Evolutionary conservation across 495 filamentous ascomycete species (phyloP), one percentile per base, ranked within the genome.

Genomic region (Penicillium macrosclerotiorum): DNA sequence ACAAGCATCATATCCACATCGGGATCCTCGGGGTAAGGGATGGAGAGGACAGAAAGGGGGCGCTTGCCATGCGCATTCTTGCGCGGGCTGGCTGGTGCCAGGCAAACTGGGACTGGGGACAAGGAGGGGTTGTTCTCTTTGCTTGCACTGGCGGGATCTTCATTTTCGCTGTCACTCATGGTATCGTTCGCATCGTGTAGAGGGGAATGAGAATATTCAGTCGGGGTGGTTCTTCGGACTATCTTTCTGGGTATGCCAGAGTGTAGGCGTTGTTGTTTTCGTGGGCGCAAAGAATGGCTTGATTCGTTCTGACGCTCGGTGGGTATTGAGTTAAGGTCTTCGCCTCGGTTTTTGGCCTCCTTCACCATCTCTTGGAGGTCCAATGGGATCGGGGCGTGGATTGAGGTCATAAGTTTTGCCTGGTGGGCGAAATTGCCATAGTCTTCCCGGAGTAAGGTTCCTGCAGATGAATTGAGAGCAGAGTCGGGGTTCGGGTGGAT

Each of bases 401-500:
- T 81, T 3, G 75, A 77, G 12, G 82, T 82, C 82, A 85, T 84
- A 19, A 87, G 56, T 54, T 69, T 77, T 12, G 84, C 84, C 48
- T 85, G 73, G 34, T 76, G 72, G 37, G 75, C 70, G 59, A 81
- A 88, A 3, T 68, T 72, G 9, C 69, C 72, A 46, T 79, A 87
- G 45, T 85, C 81, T 25, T 85, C 84, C 39, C 77, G 73, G 2
- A 84, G 69, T 37, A 87, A 53, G 13, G 74, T 70, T 4, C 84
- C 83, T 5, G 85, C 82, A 11, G 74, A 71, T 9, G 80, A 78
- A 55, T 88, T 88, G 31, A 88, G 70, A 8, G 84, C 81, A 26
- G 82, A 86, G 49, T 82, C 83, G 1, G 84, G 83, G 54, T 88
- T 88, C 5, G 84, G 84, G 37, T 84, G 74, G 38, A 88, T 83